Percentiles rank a stretch among this genome's conserved stretches.
These are phyloP conservation scores for Oryza brachyantha DNA, from an alignment of 176 grass and related monocot species.

Conservation along the genomic window DNA sequence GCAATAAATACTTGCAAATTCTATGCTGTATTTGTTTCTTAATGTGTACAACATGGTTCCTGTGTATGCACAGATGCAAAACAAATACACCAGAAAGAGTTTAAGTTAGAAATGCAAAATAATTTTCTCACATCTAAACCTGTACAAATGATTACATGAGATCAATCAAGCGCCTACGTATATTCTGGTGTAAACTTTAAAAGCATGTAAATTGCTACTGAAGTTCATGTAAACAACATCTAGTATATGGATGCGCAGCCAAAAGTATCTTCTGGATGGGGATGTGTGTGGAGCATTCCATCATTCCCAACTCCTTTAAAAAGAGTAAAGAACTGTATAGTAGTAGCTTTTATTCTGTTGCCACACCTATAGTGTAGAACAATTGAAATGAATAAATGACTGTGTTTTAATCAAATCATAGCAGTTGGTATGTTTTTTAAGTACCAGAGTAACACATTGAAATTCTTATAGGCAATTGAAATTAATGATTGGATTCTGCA, in stretches of 20 bases:
- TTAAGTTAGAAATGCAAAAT: no score
- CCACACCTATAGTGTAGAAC: not conserved
- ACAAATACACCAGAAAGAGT: no score
- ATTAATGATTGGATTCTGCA: not conserved
- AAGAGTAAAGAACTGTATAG: not conserved
- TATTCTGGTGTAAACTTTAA: not conserved
- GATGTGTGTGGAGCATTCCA: not conserved
- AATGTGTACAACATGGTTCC: not conserved
- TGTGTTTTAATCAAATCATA: not conserved
- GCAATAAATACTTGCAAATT: not conserved
- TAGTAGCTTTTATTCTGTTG: not conserved
- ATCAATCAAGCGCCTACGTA: no score
- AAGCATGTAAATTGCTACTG: not conserved
- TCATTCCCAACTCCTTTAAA: not conserved
- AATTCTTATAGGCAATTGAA: not conserved
- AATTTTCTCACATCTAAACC: no score
- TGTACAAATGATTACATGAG: no score
- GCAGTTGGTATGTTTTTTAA: not conserved
- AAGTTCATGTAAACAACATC: not conserved
- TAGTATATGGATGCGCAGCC: not conserved
- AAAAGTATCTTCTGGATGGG: not conserved
- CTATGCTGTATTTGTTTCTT: not conserved
- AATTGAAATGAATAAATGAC: not conserved
- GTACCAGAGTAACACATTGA: not conserved
- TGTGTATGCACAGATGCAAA: not conserved